Conservation (phyloP, 1,284 basidiomycete species). For the Microbotryomycetes sp. region DNA sequence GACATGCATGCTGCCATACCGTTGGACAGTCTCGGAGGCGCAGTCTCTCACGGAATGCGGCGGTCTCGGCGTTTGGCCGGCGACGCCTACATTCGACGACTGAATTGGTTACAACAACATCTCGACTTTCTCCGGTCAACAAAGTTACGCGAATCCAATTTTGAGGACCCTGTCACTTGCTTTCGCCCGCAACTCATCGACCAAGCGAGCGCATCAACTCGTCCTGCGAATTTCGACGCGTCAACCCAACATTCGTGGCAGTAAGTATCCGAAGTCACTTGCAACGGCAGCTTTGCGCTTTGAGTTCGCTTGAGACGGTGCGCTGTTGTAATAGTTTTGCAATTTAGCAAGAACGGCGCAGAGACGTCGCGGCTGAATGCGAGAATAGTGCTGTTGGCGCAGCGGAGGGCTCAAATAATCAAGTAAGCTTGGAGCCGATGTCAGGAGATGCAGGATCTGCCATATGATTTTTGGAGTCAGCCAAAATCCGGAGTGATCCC, state of each 20-base stretch:
- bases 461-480: neutral
- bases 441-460: constrained; percentile 74
- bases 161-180: no score
- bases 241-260: neutral
- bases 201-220: neutral
- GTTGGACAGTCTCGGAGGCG: neutral
- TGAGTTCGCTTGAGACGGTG: neutral
- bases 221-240: neutral
- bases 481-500: constrained; percentile 9
- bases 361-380: constrained; percentile 65
- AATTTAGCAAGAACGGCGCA: constrained; percentile 73
- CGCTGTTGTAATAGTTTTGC: constrained; percentile 28
- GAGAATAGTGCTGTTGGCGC: constrained; percentile 63
- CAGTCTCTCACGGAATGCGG: neutral
- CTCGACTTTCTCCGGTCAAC: neutral
- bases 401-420: constrained; percentile 69
- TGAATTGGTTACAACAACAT: neutral
- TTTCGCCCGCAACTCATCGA: neutral
- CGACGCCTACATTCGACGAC: neutral
- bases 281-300: neutral
- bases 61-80: neutral
- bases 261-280: neutral
- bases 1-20: constrained; percentile 44
- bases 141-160: neutral
- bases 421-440: constrained; percentile 55